Conservation (phyloP, 371 early-diverging fungal species). For the Blakeslea trispora region DNA sequence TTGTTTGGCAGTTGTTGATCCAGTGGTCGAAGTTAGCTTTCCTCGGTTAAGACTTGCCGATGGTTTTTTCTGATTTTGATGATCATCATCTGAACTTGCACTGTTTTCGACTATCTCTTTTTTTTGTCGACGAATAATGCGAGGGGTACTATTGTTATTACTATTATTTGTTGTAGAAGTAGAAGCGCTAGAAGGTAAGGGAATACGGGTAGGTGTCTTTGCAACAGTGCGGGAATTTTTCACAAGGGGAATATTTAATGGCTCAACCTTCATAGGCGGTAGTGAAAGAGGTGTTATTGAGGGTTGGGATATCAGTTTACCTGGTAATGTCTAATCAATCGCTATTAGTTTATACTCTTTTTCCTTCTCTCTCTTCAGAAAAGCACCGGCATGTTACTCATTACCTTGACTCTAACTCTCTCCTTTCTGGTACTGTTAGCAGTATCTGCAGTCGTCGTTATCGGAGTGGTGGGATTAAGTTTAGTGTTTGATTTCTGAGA, state of each 20-base stretch:
- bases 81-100: slow-evolving; percentile 12
- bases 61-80: background rate
- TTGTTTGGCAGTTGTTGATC: slow-evolving; percentile 8
- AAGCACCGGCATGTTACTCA: too few relatives aligned
- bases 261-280: slow-evolving; percentile 55
- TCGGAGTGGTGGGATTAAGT: slow-evolving; percentile 1
- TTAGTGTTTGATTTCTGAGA: background rate
- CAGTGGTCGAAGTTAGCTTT: background rate
- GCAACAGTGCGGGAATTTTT: slow-evolving; percentile 16
- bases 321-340: slow-evolving; percentile 43
- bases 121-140: background rate
- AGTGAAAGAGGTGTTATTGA: slow-evolving; percentile 38
- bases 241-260: slow-evolving; percentile 24
- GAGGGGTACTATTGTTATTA: background rate
- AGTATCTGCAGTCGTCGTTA: background rate
- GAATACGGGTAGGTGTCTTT: slow-evolving; percentile 32
- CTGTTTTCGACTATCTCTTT: background rate
- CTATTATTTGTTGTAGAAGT: background rate
- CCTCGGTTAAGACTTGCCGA: too few relatives aligned
- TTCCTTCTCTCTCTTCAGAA: too few relatives aligned
- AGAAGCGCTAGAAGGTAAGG: slow-evolving; percentile 18
- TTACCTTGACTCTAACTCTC: slow-evolving; percentile 57
- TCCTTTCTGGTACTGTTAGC: slow-evolving; percentile 21
- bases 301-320: slow-evolving; percentile 40
- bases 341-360: background rate